Conservation (phyloP, 805 yeast genomes). For the Ogataea paraovalis region DNA sequence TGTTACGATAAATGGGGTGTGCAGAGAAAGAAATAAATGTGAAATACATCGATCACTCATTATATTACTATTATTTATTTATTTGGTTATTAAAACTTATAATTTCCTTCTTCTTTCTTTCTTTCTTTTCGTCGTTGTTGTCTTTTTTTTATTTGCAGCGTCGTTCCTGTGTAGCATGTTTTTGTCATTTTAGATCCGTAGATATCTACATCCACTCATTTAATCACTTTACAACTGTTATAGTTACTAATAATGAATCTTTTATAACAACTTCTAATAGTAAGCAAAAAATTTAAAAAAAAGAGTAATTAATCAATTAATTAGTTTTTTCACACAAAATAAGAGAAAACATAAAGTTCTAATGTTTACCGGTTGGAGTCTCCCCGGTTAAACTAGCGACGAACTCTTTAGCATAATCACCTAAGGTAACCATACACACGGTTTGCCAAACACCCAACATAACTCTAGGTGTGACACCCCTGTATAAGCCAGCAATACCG, state of each 20-base stretch:
- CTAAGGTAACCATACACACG: constrained; percentile 96
- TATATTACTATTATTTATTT: neutral
- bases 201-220: too few relatives aligned
- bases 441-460: constrained; percentile 98
- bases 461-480: constrained; percentile 96
- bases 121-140: too few relatives aligned
- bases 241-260: too few relatives aligned
- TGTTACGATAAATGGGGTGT: constrained; percentile 70
- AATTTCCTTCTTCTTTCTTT: too few relatives aligned
- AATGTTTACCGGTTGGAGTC: constrained; percentile 36
- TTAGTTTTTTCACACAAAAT: neutral
- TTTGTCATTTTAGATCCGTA: too few relatives aligned
- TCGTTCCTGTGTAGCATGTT: too few relatives aligned
- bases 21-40: constrained; percentile 17
- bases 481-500: constrained; percentile 86
- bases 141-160: too few relatives aligned
- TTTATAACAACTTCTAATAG: too few relatives aligned
- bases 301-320: too few relatives aligned
- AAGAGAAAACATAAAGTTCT: neutral
- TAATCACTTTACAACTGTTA: too few relatives aligned
- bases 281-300: too few relatives aligned
- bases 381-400: constrained; percentile 63
- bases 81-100: neutral
- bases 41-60: neutral
- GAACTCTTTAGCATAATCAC: constrained; percentile 82